These are phyloP conservation scores for Hypomontagnella submonticulosa DNA, from an alignment of 495 filamentous ascomycete genomes.

Conservation along the genomic window DNA sequence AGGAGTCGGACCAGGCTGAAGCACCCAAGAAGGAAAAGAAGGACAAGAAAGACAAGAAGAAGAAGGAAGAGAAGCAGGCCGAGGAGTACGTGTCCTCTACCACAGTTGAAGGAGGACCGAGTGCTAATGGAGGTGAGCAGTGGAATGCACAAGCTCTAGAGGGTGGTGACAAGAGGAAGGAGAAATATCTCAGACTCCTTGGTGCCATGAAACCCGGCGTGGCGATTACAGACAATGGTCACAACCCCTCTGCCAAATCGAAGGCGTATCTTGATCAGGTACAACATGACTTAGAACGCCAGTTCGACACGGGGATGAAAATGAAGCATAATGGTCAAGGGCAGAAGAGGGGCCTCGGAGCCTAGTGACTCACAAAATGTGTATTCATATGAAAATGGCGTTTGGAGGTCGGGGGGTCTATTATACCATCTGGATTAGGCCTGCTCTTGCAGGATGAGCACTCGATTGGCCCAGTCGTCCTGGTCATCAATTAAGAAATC, in stretches of 20 bases:
- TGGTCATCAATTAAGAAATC: conserved; percentile 11
- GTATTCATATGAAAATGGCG: conserved; percentile 31
- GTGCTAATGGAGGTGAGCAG: conserved; percentile 46
- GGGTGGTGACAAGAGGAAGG: conserved; percentile 61
- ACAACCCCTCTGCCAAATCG: conserved; percentile 21
- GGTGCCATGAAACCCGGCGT: conserved; percentile 58
- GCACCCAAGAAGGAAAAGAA: conserved; percentile 50
- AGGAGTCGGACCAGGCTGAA: conserved; percentile 41
- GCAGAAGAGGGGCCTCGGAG: conserved; percentile 65
- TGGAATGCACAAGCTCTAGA: conserved; percentile 65
- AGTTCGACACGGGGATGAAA: conserved; percentile 66
- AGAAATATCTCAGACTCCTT: conserved; percentile 67
- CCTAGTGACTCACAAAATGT: conserved; percentile 47
- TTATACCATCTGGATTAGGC: conserved; percentile 36
- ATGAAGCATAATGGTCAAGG: conserved; percentile 65
- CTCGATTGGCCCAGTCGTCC: conserved; percentile 6
- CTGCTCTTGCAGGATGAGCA: conserved; percentile 9
- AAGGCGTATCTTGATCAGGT: conserved; percentile 53
- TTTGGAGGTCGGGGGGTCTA: conserved; percentile 27
- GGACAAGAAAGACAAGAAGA: conserved; percentile 47
- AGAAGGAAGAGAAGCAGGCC: conserved; percentile 36
- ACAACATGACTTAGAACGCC: conserved; percentile 67
- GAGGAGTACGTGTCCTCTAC: conserved; percentile 36
- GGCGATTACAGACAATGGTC: conserved; percentile 14
- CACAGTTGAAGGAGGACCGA: conserved; percentile 20